Conservation (phyloP, 768 basidiomycete species). For the Obba rivulosa region DNA sequence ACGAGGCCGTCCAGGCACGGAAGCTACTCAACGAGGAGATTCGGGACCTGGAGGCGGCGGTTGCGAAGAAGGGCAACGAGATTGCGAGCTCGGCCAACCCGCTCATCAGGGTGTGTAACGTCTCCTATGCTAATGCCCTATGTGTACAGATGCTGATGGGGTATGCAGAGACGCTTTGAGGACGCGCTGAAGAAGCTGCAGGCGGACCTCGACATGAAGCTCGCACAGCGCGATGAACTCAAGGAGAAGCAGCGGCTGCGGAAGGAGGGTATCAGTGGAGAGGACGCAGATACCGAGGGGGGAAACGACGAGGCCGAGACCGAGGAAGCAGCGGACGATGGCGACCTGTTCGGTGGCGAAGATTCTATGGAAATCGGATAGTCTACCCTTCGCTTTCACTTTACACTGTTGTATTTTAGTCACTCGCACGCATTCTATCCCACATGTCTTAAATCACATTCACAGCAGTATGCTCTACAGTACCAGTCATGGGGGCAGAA, state of each 20-base stretch:
- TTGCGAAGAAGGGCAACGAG: constrained; percentile 79
- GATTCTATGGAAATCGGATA: constrained; percentile 27
- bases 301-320: constrained; percentile 33
- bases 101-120: constrained; percentile 63
- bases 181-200: constrained; percentile 86
- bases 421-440: background rate
- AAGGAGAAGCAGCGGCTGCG: constrained; percentile 67
- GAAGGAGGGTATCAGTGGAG: constrained; percentile 55
- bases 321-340: constrained; percentile 22
- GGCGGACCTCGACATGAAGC: constrained; percentile 82
- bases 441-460: background rate
- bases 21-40: constrained; percentile 87
- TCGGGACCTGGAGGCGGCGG: constrained; percentile 80
- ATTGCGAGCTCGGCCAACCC: constrained; percentile 81
- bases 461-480: background rate
- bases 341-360: constrained; percentile 27
- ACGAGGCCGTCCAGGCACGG: constrained; percentile 63
- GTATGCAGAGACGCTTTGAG: constrained; percentile 84
- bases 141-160: too few relatives aligned
- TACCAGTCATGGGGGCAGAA: constrained; percentile 27
- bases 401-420: background rate
- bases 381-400: background rate
- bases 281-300: constrained; percentile 37
- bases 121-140: too few relatives aligned
- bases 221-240: constrained; percentile 72